phyloP scores from a whole-genome alignment of 495 filamentous ascomycete genomes.

The Penicillium odoratum region DNA sequence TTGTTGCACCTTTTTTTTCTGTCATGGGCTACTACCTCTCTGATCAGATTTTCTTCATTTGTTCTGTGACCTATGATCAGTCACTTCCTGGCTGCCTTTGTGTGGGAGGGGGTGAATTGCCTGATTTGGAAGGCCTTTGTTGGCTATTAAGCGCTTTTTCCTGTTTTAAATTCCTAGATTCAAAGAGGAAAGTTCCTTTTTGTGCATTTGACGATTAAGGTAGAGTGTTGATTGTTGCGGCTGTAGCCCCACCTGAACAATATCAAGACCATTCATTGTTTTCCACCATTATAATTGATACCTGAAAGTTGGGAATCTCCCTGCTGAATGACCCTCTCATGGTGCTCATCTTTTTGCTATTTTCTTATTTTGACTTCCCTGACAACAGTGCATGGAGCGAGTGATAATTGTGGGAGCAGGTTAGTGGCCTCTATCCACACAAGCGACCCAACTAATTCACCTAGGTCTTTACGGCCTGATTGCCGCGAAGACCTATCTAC shows the following conservation, averaged over 20 bases:
- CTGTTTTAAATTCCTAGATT: no score
- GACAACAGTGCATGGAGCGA: slow-evolving; percentile 2
- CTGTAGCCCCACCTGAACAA: slow-evolving; percentile 1
- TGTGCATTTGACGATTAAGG: background rate
- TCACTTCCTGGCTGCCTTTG: no score
- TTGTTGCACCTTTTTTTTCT: no score
- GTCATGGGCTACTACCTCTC: no score
- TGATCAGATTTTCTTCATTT: no score
- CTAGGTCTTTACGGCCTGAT: slow-evolving; percentile 52
- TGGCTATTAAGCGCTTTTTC: no score
- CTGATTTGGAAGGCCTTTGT: no score
- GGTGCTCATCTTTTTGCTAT: background rate
- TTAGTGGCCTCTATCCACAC: slow-evolving; percentile 3
- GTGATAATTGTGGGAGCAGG: slow-evolving; percentile 28
- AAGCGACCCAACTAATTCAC: background rate
- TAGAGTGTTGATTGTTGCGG: background rate
- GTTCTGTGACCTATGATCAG: no score
- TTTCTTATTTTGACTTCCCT: no score
- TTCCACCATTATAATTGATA: background rate
- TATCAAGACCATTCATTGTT: slow-evolving; percentile 1
- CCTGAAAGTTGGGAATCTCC: background rate
- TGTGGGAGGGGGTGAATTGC: no score
- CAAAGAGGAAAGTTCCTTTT: no score
- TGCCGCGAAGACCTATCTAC: slow-evolving; percentile 58
- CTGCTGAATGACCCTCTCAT: background rate